Base-by-base conservation (phyloP, 2,329 filamentous ascomycete species). In the Epichloe sp. region DNA sequence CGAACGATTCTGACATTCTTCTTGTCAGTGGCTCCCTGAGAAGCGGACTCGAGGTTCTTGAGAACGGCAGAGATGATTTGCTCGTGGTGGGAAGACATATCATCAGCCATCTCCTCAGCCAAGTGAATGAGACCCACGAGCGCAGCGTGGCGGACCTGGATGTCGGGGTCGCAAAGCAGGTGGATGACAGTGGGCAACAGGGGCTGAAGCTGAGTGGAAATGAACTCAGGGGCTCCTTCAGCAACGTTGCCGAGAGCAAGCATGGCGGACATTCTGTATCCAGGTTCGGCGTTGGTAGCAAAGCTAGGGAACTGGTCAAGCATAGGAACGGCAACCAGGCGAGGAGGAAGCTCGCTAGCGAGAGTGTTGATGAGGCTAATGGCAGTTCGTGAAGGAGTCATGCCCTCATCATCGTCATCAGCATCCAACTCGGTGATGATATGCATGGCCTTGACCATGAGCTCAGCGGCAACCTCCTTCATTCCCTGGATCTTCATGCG, bases 181-280 rank as follows among this genome's bases (percentile, higher is more conserved):
- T 81, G 82, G 52, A 96, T 76, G 53, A 97, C 82, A 59, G 87
- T 77, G 47, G 93, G 93, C 66, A 97, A 80, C 58, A 97, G 85
- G 57, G 85, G 79, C 62, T 85, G 78, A 55, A 97, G 80, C 70
- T 98, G 93, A 19, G 90, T 95, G 56, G 88, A 88, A 63, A 97
- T 89, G 70, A 97, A 98, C 68, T 98, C 93, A 15, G 93, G 93
- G 34, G 93, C 91, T 60, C 93, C 93, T 74, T 97, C 93, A 49
- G 95, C 91, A 60, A 88, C 91, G 74, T 91, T 94, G 53, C 91
- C 91, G 5, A 98, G 79, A 47, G 91, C 85, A 55, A 97, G 77
- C 63, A 97, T 93, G 69, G 87, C 90, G 50, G 91, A 90, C 69
- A 91, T 86, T 54, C 91, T 84, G 71, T 86, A 85, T 60, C 88